Percentiles rank a stretch among this genome's conserved stretches.
phyloP scores from a whole-genome alignment of 2,329 filamentous ascomycete species.

The Fusarium phyllophilum region DNA sequence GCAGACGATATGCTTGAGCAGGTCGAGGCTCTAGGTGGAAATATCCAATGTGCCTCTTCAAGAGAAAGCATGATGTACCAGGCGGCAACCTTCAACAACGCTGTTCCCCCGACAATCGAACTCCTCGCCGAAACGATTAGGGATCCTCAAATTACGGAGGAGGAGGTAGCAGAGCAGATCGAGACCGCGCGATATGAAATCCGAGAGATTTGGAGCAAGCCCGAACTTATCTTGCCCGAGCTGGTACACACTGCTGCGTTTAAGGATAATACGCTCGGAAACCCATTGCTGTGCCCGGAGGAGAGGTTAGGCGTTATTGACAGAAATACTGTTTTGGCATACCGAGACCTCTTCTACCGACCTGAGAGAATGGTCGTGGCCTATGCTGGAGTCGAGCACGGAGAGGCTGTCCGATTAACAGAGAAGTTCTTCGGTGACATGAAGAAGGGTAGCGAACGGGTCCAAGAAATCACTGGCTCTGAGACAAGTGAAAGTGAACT shows the following conservation, averaged over 20 bases:
- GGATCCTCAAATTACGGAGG: slow-evolving; percentile 83
- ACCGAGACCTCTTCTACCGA: slow-evolving; percentile 84
- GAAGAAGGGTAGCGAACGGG: slow-evolving; percentile 59
- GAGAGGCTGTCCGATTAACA: slow-evolving; percentile 79
- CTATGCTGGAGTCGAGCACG: slow-evolving; percentile 90
- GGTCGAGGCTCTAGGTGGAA: slow-evolving; percentile 89
- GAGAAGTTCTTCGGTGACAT: slow-evolving; percentile 94
- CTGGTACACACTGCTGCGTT: slow-evolving; percentile 95
- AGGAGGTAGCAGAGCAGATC: slow-evolving; percentile 87
- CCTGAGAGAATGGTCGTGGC: slow-evolving; percentile 94
- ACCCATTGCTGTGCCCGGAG: slow-evolving; percentile 89
- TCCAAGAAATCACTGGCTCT: slow-evolving; percentile 64
- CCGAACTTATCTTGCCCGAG: slow-evolving; percentile 94
- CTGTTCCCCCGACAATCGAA: slow-evolving; percentile 82
- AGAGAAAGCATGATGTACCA: slow-evolving; percentile 99
- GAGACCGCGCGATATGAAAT: slow-evolving; percentile 96
- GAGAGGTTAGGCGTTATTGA: slow-evolving; percentile 83
- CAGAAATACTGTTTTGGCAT: slow-evolving; percentile 76
- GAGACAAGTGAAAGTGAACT: slow-evolving; percentile 62
- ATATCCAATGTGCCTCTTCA: slow-evolving; percentile 96
- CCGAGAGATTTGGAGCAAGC: slow-evolving; percentile 96
- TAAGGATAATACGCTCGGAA: slow-evolving; percentile 94
- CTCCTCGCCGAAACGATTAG: slow-evolving; percentile 94
- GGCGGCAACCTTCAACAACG: slow-evolving; percentile 94
- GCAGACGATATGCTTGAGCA: slow-evolving; percentile 88